phyloP scores from a whole-genome alignment of 176 grass and related monocot genomes.

The Alopecurus myosuroides region DNA sequence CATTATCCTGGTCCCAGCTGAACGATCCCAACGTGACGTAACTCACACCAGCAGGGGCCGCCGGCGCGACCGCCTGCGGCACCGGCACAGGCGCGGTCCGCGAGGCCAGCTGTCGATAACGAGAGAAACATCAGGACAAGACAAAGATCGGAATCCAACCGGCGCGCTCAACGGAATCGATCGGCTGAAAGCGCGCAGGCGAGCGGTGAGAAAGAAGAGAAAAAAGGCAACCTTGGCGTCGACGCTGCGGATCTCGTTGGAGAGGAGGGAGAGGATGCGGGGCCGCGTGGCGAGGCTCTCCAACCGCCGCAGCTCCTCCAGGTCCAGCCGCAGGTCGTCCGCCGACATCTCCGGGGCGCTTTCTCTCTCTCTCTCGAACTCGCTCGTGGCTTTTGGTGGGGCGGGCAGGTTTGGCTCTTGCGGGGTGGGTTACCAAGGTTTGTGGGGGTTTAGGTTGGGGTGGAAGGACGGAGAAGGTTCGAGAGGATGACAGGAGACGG shows the following conservation, averaged over 20 bases:
- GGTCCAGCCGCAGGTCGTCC: slow-evolving; percentile 58
- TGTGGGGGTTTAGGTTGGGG: neutral
- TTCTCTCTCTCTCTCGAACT: neutral
- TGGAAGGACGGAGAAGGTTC: slow-evolving; percentile 64
- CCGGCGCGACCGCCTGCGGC: slow-evolving; percentile 4
- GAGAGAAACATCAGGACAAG: neutral
- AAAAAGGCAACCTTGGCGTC: slow-evolving; percentile 48
- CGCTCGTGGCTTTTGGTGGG: neutral
- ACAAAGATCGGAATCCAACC: neutral
- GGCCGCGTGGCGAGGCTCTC: slow-evolving; percentile 66
- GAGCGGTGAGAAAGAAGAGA: neutral
- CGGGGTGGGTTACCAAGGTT: slow-evolving; percentile 19
- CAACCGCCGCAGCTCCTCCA: slow-evolving; percentile 73
- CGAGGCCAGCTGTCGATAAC: slow-evolving; percentile 25
- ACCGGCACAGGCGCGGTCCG: neutral
- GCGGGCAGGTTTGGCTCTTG: neutral
- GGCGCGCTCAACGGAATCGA: neutral
- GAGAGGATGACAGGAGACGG: neutral
- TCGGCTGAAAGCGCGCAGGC: neutral
- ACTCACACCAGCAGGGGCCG: slow-evolving; percentile 7
- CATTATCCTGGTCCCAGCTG: slow-evolving; percentile 90
- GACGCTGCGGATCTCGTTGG: slow-evolving; percentile 66
- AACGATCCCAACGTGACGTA: slow-evolving; percentile 77
- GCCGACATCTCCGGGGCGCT: slow-evolving; percentile 32
- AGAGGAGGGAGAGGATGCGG: slow-evolving; percentile 55